Evolutionary conservation across 306 rosid species (phyloP).

Genomic region (Sesbania bispinosa): DNA sequence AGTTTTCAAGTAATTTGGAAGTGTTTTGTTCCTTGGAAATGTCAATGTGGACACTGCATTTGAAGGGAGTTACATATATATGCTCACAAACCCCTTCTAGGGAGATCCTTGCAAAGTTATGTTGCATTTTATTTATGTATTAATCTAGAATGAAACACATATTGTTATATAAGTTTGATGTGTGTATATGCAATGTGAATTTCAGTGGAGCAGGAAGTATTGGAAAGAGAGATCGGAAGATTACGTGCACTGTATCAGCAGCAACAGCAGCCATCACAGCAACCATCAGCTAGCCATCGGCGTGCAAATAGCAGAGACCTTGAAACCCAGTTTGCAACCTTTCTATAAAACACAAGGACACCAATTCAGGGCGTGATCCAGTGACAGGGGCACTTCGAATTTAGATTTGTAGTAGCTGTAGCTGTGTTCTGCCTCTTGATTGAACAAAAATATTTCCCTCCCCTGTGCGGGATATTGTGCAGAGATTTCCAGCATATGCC

Average conservation of each 20-base stretch:
- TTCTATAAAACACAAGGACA: slow-evolving; percentile 65
- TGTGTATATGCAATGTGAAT: slow-evolving; percentile 16
- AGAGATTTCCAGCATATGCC: too few species aligned
- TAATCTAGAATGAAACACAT: not conserved
- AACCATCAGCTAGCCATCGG: slow-evolving; percentile 54
- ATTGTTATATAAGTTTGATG: not conserved
- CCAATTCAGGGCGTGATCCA: slow-evolving; percentile 54
- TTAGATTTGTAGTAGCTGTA: slow-evolving; percentile 36
- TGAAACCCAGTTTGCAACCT: slow-evolving; percentile 67
- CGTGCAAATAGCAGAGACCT: slow-evolving; percentile 76
- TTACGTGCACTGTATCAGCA: slow-evolving; percentile 65
- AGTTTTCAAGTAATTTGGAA: not conserved
- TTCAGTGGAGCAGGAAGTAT: slow-evolving; percentile 95
- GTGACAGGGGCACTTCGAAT: slow-evolving; percentile 52
- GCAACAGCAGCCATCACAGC: slow-evolving; percentile 49
- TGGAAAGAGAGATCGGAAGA: slow-evolving; percentile 94
- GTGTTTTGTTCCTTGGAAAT: not conserved
- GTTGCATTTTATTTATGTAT: not conserved
- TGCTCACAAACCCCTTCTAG: not conserved
- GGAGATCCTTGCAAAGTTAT: not conserved
- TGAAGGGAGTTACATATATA: slow-evolving; percentile 1
- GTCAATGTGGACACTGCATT: not conserved
- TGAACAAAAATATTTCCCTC: slow-evolving; percentile 28
- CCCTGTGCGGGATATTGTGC: slow-evolving; percentile 43
- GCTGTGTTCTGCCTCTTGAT: too few species aligned